phyloP scores from a whole-genome alignment of 1,284 basidiomycete genomes.

The Chalciporus sp. region DNA sequence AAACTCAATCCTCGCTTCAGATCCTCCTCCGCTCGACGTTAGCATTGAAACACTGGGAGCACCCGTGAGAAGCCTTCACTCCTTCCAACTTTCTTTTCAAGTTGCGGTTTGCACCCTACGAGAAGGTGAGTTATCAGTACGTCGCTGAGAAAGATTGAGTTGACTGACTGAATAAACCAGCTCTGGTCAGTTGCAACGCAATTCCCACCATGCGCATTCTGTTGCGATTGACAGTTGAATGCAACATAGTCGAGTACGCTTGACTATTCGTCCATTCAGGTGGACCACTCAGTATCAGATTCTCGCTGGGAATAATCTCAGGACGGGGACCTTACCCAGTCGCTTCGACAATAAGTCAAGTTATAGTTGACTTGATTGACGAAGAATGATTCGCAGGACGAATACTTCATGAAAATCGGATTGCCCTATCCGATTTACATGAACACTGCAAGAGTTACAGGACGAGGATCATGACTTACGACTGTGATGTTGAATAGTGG shows the following conservation, averaged over 20 bases:
- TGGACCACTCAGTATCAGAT: not conserved
- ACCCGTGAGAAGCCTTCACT: too few species aligned
- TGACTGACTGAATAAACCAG: conserved; percentile 49
- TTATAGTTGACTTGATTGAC: conserved; percentile 39
- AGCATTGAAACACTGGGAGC: too few species aligned
- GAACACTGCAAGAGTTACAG: not conserved
- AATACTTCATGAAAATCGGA: conserved; percentile 32
- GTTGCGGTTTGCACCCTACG: not conserved
- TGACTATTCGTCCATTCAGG: conserved; percentile 31
- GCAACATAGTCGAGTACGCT: conserved; percentile 43
- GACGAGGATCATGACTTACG: conserved; percentile 11
- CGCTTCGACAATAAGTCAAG: conserved; percentile 41
- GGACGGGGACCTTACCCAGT: conserved; percentile 35
- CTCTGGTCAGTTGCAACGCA: conserved; percentile 47
- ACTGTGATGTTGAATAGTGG: conserved; percentile 37
- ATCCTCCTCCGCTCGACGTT: too few species aligned
- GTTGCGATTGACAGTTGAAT: conserved; percentile 45
- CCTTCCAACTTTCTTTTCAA: not conserved
- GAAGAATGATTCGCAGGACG: conserved; percentile 42
- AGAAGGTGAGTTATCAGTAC: not conserved
- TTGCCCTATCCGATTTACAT: conserved; percentile 1
- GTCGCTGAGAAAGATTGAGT: not conserved
- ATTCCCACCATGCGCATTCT: conserved; percentile 52
- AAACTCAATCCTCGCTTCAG: too few species aligned
- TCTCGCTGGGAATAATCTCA: not conserved